phyloP scores from a whole-genome alignment of 164 flowering plant species.

The Liriodendron chinense region DNA sequence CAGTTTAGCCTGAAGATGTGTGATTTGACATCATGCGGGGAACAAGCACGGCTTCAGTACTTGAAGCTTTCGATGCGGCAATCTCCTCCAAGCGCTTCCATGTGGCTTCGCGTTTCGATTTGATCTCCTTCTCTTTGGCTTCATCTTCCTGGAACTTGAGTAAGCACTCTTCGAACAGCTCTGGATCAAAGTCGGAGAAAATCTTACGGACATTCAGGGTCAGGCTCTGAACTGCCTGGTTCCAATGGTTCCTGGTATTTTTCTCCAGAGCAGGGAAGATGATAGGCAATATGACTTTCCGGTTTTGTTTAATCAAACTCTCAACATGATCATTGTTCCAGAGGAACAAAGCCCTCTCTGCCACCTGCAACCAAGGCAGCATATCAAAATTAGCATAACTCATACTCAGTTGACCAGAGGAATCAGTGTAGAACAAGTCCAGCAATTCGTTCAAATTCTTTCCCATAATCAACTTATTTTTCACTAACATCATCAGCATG shows the following conservation, averaged over 20 bases:
- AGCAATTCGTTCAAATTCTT: too few relatives aligned
- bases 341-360: slow-evolving; percentile 73
- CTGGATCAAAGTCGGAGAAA: slow-evolving; percentile 63
- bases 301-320: slow-evolving; percentile 62
- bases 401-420: not conserved
- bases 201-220: slow-evolving; percentile 71
- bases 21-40: slow-evolving; percentile 17
- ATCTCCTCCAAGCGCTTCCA: slow-evolving; percentile 77
- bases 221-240: slow-evolving; percentile 74
- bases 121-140: slow-evolving; percentile 37
- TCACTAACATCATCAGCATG: too few relatives aligned
- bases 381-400: not conserved
- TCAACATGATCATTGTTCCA: slow-evolving; percentile 83
- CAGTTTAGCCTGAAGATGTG: slow-evolving; percentile 19
- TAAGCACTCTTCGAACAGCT: slow-evolving; percentile 65
- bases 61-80: slow-evolving; percentile 49
- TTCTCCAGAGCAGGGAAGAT: slow-evolving; percentile 71
- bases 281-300: slow-evolving; percentile 57
- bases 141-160: slow-evolving; percentile 63
- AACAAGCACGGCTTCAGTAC: slow-evolving; percentile 48
- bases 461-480: too few relatives aligned
- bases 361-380: slow-evolving; percentile 48
- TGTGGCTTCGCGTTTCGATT: slow-evolving; percentile 43
- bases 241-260: slow-evolving; percentile 71
- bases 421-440: not conserved